Evolutionary conservation across 805 yeast genomes (phyloP), one percentile per base, ranked within the genome.

Genomic region (Kodamaea kaohsiungensis): DNA sequence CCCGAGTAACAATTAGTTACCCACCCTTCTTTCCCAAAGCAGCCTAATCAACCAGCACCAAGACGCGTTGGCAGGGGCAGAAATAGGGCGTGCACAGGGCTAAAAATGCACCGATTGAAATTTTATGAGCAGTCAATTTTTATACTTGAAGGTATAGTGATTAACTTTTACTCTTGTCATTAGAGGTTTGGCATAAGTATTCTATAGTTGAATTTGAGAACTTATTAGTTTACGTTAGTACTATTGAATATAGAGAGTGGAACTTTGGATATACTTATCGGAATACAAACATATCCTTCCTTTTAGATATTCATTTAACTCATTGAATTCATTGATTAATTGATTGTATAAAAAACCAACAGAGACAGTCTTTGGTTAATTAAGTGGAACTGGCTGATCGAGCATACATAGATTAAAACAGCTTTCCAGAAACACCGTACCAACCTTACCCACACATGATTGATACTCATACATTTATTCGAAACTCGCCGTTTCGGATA

Each of bases 401-500:
- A 15, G 19, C 42, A 38, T 38, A n/a, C 42, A 37, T 10, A 38
- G 42, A 17, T 13, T 38, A 38, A 22, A 18, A 27, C 25, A 22
- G 19, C 53, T n/a, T 46, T 9, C 6, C 6, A 3, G 6, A 3
- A 22, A 22, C 25, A 22, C 3, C 25, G 6, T 22, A 22, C 25
- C 25, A 22, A 22, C 25, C 3, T 6, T 22, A 22, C 25, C 25
- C 25, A 22, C 25, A 22, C 39, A 75, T 73, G 79, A 68, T 74
- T 54, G 72, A 72, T 56, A 55, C 73, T n/a, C 73, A 68, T n/a
- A 53, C 69, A 5, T 70, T 73, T 48, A 62, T 62, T 55, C 73
- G 67, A 56, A 68, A 59, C 56, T 71, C 78, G 16, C 79, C 79
- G 16, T 76, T 72, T 56, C 67, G 65, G 56, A 59, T 61, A 30